A percentile compares a stretch with the other conserved stretches of the same genome.
These are phyloP conservation scores for Neopestalotiopsis clavispora DNA, from an alignment of 2,329 filamentous ascomycete species.

Conservation along the genomic window DNA sequence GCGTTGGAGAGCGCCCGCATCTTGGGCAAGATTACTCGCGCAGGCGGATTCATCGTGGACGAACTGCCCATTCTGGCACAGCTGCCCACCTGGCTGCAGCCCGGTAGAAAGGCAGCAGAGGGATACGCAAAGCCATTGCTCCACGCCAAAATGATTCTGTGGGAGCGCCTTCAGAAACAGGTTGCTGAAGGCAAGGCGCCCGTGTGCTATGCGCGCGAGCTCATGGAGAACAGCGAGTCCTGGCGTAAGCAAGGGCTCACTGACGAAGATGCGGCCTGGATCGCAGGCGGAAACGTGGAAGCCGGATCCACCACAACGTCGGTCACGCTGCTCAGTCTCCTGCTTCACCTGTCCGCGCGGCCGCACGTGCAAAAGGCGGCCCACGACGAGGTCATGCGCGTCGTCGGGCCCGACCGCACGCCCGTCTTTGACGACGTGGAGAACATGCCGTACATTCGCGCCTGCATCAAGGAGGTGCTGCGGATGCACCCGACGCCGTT, in stretches of 20 bases:
- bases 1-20: slow-evolving; percentile 21
- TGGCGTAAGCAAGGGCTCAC: slow-evolving; percentile 29
- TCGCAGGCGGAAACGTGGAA: slow-evolving; percentile 36
- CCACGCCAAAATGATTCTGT: slow-evolving; percentile 28
- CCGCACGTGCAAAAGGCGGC: slow-evolving; percentile 41
- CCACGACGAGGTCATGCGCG: slow-evolving; percentile 45
- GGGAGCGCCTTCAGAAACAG: slow-evolving; percentile 28
- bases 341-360: slow-evolving; percentile 27
- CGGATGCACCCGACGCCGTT: slow-evolving; percentile 28
- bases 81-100: slow-evolving; percentile 31
- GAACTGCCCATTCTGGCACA: slow-evolving; percentile 28
- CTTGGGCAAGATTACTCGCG: slow-evolving; percentile 25
- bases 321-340: slow-evolving; percentile 36
- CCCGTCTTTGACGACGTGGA: slow-evolving; percentile 35
- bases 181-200: slow-evolving; percentile 25
- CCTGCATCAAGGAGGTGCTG: slow-evolving; percentile 37
- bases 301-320: slow-evolving; percentile 44
- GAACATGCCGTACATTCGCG: slow-evolving; percentile 38
- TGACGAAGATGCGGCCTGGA: slow-evolving; percentile 32
- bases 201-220: slow-evolving; percentile 28
- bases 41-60: slow-evolving; percentile 32
- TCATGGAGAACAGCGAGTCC: slow-evolving; percentile 25
- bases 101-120: slow-evolving; percentile 25
- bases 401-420: slow-evolving; percentile 36
- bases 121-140: slow-evolving; percentile 22